Evolutionary conservation across 2,329 filamentous ascomycete genomes (phyloP), one percentile per base, ranked within the genome.

Genomic region (Beauveria australis): DNA sequence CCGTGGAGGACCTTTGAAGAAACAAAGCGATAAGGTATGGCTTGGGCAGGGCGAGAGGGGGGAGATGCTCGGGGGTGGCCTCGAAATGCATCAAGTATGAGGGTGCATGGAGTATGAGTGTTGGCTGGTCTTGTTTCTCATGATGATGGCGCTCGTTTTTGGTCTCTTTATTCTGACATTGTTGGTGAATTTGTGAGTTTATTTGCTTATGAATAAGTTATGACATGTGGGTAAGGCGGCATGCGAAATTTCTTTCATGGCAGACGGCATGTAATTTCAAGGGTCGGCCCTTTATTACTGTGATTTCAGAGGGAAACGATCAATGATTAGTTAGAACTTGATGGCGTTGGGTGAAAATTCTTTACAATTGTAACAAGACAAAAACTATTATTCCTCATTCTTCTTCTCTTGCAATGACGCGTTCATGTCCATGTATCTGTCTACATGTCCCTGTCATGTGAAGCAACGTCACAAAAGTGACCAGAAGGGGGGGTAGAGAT

Each of bases 1-100:
- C 89, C 0, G 81, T 95, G 10, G 92, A 96, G 65, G 82, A 85
- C 63, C 73, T 74, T 51, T 81, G 68, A 70, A n/a, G 43, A 12
- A 22, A 16, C n/a, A 16, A 46, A 24, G 5, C 26, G 14, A 37
- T 16, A 37, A 16, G 33, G 12, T 37, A 37, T 37, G 33, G 14
- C 33, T 6, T 14, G 14, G 12, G 33, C 30, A 12, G 30, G 30
- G 10, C 30, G 30, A 33, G 10, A 10, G 10, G 30, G 10, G 10
- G 10, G 3, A 10, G 30, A 14, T 12, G 30, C 33, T 37, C 33
- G 33, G 12, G 12, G 33, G 12, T 16, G 33, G 33, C 33, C 33
- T 14, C 14, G 33, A 37, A 2, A 2, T 33, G 30, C 12, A 33
- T 33, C 30, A 33, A 33, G 12, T 33, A 14, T 12, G 10, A 33